Evolutionary conservation across 1,284 basidiomycete species (phyloP).

Genomic region (Porphyrellus sp.): DNA sequence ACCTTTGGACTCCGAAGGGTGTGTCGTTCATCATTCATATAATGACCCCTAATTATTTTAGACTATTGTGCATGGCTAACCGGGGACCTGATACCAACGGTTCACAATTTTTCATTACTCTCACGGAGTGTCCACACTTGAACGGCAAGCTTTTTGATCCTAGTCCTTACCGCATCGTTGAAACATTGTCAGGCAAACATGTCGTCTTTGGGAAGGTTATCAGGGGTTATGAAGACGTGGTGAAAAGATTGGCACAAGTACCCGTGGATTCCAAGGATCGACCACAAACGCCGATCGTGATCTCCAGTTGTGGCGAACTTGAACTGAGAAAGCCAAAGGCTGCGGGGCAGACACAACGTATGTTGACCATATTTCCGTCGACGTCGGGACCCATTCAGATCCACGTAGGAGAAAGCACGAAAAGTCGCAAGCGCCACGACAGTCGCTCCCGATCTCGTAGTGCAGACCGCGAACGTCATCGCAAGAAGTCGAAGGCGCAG

Average conservation of each 20-base stretch:
- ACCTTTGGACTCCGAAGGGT: slow-evolving; percentile 65
- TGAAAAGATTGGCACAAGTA: slow-evolving; percentile 52
- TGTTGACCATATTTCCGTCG: background rate
- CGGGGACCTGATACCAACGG: slow-evolving; percentile 78
- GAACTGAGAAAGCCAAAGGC: slow-evolving; percentile 53
- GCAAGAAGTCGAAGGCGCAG: slow-evolving; percentile 33
- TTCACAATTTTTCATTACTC: slow-evolving; percentile 82
- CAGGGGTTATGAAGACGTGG: slow-evolving; percentile 58
- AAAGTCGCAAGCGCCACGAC: slow-evolving; percentile 35
- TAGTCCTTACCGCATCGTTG: slow-evolving; percentile 1
- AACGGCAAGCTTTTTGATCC: slow-evolving; percentile 42
- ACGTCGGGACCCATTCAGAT: background rate
- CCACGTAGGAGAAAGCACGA: slow-evolving; percentile 9
- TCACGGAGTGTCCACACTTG: slow-evolving; percentile 68
- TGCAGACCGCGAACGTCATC: slow-evolving; percentile 27
- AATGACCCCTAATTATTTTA: slow-evolving; percentile 25
- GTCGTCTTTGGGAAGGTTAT: slow-evolving; percentile 74
- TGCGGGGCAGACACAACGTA: slow-evolving; percentile 18
- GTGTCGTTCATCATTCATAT: slow-evolving; percentile 9
- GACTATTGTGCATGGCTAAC: slow-evolving; percentile 82
- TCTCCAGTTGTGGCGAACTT: slow-evolving; percentile 83
- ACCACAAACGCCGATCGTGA: slow-evolving; percentile 68
- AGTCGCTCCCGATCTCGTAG: slow-evolving; percentile 34
- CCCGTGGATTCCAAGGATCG: slow-evolving; percentile 68
- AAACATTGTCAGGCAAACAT: slow-evolving; percentile 58